A percentile compares a stretch with the other conserved stretches of the same genome.
Evolutionary conservation across 169 alveolate species (phyloP).

Genomic region (Plasmodium coatneyi): DNA sequence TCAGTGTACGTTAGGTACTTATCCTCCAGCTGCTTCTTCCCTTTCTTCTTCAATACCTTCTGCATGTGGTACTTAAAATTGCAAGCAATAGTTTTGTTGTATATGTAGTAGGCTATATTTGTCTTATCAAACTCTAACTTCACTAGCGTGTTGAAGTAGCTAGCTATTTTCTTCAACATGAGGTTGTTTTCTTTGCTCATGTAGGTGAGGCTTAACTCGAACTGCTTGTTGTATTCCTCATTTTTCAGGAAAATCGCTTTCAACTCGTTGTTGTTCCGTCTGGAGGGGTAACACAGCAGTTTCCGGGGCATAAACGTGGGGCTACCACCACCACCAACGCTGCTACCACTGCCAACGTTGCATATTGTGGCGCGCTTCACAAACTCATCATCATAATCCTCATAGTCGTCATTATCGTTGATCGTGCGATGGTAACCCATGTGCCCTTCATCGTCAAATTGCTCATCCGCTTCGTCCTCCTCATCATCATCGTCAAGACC

Average conservation of each 20-base stretch:
- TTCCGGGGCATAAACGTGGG: slow-evolving; percentile 1
- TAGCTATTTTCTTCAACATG: slow-evolving; percentile 4
- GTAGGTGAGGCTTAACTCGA: not conserved
- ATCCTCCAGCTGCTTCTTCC: slow-evolving; percentile 7
- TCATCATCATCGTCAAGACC: not conserved
- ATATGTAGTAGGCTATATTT: slow-evolving; percentile 35
- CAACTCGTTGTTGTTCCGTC: not conserved
- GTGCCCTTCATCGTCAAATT: not conserved
- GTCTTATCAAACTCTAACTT: slow-evolving; percentile 4
- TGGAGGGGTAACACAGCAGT: slow-evolving; percentile 35
- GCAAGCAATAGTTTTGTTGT: slow-evolving; percentile 16
- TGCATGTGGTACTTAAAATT: slow-evolving; percentile 16
- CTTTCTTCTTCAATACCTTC: not conserved
- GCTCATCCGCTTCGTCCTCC: not conserved
- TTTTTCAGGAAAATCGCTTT: slow-evolving; percentile 22
- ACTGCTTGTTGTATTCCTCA: slow-evolving; percentile 14
- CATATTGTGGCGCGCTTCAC: slow-evolving; percentile 11
- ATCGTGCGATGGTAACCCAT: not conserved
- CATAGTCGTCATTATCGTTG: not conserved
- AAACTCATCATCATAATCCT: not conserved
- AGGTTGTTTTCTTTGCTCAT: not conserved
- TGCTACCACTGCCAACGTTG: not conserved
- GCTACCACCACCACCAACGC: no score
- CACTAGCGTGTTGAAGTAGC: slow-evolving; percentile 6
- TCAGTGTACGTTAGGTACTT: not conserved